Evolutionary conservation across 2,329 filamentous ascomycete genomes (phyloP), one percentile per base, ranked within the genome.

Genomic region (Talaromyces sp.): DNA sequence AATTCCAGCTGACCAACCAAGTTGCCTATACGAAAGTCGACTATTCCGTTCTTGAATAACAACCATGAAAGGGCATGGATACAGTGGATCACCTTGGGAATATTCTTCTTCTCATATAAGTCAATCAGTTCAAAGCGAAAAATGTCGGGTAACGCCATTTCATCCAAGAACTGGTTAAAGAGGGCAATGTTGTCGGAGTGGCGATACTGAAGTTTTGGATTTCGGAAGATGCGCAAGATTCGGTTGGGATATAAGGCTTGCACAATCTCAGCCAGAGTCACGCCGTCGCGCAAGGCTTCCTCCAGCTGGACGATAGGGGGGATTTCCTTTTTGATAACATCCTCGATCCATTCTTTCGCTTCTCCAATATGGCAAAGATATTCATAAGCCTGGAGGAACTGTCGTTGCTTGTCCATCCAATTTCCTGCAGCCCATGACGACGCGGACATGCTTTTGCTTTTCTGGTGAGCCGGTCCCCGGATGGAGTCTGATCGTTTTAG

Each of bases 331-430:
- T 93, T 86, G 60, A 95, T 91, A 63, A 97, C 86, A 72, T 96
- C 87, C 72, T 99, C 95, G 66, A 99, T 96, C 95, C 95, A 99
- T 76, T 98, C 93, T 73, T 98, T 98, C 25, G 95, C 95, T 80
- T 99, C 95, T 73, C 95, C 95, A 66, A 99, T 98, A 72, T 99
- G 95, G 73, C 95, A 99, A 42, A 99, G 88, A 73, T 99, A 99
- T 75, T 99, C 95, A 72, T 99, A 99, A 7, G 95, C 95, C 75
- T 96, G 91, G 58, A 99, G 79, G 70, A 97, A 98, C 73, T 98
- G 93, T 28, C 95, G 86, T 73, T 99, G 93, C 73, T 96, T 95
- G 75, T 99, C 95, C 93, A 99, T 99, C 95, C 95, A 99, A 73
- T 93, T 96, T 56, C 90, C 86, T 22, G 88, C 88, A 65, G 91